These are phyloP conservation scores for Adansonia rubrostipa DNA, from an alignment of 441 rosid species.

Conservation along the genomic window DNA sequence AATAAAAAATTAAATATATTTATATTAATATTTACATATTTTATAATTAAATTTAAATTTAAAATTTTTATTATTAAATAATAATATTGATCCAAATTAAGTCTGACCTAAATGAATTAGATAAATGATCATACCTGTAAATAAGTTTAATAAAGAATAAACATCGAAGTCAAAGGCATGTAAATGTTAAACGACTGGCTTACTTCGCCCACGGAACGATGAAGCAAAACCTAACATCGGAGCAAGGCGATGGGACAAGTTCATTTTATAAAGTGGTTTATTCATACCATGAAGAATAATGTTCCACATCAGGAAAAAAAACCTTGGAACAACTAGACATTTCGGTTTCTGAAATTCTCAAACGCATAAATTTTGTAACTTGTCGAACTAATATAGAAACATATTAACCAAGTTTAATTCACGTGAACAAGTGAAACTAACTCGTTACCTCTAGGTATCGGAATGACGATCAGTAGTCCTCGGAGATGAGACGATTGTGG, in stretches of 20 bases:
- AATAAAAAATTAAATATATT: no score
- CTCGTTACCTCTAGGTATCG: slow-evolving; percentile 37
- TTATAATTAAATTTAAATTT: no score
- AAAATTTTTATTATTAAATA: no score
- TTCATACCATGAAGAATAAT: slow-evolving; percentile 26
- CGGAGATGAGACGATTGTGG: slow-evolving; percentile 29
- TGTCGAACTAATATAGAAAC: slow-evolving; percentile 25
- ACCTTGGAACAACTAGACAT: slow-evolving; percentile 20
- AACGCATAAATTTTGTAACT: slow-evolving; percentile 23
- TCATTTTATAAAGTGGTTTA: not conserved
- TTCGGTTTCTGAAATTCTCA: not conserved
- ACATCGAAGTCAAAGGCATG: no score
- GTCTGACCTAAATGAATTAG: no score
- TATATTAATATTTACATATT: no score
- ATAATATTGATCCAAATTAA: no score
- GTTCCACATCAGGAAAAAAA: slow-evolving; percentile 12
- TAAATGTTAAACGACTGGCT: not conserved
- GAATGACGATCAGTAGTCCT: slow-evolving; percentile 41
- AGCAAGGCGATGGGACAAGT: not conserved
- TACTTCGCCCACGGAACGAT: not conserved
- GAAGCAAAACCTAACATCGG: not conserved
- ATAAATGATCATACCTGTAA: not conserved
- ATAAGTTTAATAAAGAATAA: no score
- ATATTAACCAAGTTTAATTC: slow-evolving; percentile 35
- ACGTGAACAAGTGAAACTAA: slow-evolving; percentile 37